Evolutionary conservation across 1,284 basidiomycete species (phyloP).

Genomic region (Flammula alnicola): DNA sequence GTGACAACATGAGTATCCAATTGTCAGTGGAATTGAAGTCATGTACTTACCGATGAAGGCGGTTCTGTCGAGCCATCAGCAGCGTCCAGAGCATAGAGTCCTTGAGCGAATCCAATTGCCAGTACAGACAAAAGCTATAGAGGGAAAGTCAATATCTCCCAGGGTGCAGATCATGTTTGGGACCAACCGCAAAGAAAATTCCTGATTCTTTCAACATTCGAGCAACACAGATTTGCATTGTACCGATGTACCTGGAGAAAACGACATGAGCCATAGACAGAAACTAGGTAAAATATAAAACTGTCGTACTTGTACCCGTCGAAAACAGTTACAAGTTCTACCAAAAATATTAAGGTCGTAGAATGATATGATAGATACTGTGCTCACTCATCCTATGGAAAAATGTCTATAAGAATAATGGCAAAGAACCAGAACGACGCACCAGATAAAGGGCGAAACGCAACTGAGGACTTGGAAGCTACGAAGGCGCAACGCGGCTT

Average conservation of each 20-base stretch:
- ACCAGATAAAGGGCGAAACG: slow-evolving; percentile 88
- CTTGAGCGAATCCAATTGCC: slow-evolving; percentile 85
- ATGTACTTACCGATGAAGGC: slow-evolving; percentile 43
- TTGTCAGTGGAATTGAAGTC: not conserved
- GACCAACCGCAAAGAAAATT: slow-evolving; percentile 85
- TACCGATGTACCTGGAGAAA: slow-evolving; percentile 69
- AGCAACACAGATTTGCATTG: slow-evolving; percentile 85
- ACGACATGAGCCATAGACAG: slow-evolving; percentile 1
- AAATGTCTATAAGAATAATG: slow-evolving; percentile 4
- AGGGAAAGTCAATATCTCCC: not conserved
- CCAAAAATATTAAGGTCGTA: slow-evolving; percentile 7
- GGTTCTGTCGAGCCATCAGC: slow-evolving; percentile 81
- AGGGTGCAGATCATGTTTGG: not conserved
- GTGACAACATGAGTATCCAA: not conserved
- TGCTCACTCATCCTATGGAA: slow-evolving; percentile 75
- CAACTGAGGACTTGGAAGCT: slow-evolving; percentile 91
- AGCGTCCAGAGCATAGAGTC: slow-evolving; percentile 87
- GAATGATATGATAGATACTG: not conserved
- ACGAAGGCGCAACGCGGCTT: slow-evolving; percentile 53
- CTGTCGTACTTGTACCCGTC: slow-evolving; percentile 73
- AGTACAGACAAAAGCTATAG: slow-evolving; percentile 77
- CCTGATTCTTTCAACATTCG: slow-evolving; percentile 92
- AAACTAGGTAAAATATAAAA: not conserved
- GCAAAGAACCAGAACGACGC: slow-evolving; percentile 28
- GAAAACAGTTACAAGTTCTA: slow-evolving; percentile 80